A percentile compares a stretch with the other conserved stretches of the same genome.
phyloP scores from a whole-genome alignment of 1,284 basidiomycete genomes.

The Leccinum solheimii region DNA sequence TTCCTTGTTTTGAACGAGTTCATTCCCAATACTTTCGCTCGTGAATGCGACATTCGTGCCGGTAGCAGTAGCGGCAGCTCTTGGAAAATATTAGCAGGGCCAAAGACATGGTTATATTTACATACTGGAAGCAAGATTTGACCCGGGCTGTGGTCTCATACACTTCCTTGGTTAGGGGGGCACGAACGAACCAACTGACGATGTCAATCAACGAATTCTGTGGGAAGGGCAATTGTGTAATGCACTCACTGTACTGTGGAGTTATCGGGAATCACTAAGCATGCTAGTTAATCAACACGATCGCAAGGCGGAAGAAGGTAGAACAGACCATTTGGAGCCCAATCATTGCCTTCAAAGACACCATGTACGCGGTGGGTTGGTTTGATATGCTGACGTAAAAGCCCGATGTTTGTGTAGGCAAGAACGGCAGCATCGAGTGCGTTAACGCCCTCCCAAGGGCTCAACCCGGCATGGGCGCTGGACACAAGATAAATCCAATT shows the following conservation, averaged over 20 bases:
- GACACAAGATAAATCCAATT: not conserved
- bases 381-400: slow-evolving; percentile 72
- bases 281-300: not conserved
- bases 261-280: slow-evolving; percentile 76
- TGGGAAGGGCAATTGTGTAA: not conserved
- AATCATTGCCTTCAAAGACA: slow-evolving; percentile 61
- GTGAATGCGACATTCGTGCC: slow-evolving; percentile 62
- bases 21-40: slow-evolving; percentile 44
- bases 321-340: slow-evolving; percentile 57
- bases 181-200: slow-evolving; percentile 65
- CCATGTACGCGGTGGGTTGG: slow-evolving; percentile 66
- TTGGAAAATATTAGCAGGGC: slow-evolving; percentile 6
- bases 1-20: slow-evolving; percentile 64
- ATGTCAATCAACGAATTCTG: not conserved
- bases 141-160: slow-evolving; percentile 59
- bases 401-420: slow-evolving; percentile 69
- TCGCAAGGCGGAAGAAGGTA: not conserved
- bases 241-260: slow-evolving; percentile 56
- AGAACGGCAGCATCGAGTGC: slow-evolving; percentile 77
- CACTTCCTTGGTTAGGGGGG: slow-evolving; percentile 62
- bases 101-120: slow-evolving; percentile 6
- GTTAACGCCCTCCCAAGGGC: slow-evolving; percentile 76
- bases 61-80: slow-evolving; percentile 49
- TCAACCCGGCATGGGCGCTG: slow-evolving; percentile 68
- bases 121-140: slow-evolving; percentile 71